These are phyloP conservation scores for Pecoramyces ruminantium DNA, from an alignment of 192 early-diverging fungal species.

Conservation along the genomic window DNA sequence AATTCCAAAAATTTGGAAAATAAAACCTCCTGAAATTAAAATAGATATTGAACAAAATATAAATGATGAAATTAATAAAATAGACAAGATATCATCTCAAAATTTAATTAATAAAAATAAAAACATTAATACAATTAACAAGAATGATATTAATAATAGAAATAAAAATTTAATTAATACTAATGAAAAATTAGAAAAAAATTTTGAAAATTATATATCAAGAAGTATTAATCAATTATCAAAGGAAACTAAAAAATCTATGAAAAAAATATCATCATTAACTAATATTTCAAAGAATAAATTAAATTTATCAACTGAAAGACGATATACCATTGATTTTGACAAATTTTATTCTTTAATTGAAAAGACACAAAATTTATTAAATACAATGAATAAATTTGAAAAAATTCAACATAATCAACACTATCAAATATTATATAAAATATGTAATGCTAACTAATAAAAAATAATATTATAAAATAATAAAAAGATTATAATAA, in stretches of 20 bases:
- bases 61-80: background rate
- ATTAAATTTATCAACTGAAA: background rate
- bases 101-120: background rate
- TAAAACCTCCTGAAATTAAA: background rate
- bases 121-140: background rate
- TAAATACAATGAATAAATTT: background rate
- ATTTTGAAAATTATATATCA: no score
- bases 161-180: no score
- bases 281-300: background rate
- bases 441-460: background rate
- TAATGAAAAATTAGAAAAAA: no score
- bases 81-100: background rate
- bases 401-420: background rate
- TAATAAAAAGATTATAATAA: no score
- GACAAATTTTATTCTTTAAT: background rate
- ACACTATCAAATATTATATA: background rate
- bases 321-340: background rate
- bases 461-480: no score
- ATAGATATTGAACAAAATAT: background rate
- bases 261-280: background rate
- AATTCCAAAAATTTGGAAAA: background rate
- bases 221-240: no score
- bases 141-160: no score
- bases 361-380: background rate
- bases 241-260: no score